Conservation (phyloP, 148 eudicot species). For the Diospyros lotus region DNA sequence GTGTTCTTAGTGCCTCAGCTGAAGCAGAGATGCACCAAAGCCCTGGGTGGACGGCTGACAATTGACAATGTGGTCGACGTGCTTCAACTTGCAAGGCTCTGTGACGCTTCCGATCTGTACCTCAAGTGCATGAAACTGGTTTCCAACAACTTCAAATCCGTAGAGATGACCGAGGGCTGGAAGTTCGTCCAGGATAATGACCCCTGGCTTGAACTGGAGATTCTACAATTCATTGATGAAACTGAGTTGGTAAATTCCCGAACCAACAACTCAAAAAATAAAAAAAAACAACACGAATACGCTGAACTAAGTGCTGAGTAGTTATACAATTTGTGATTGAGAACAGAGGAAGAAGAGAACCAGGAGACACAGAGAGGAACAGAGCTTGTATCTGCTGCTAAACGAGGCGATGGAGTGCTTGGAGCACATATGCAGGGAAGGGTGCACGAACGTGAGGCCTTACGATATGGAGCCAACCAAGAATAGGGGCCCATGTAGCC, state of each 20-base stretch:
- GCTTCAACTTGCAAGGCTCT: slow-evolving; percentile 65
- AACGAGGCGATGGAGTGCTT: slow-evolving; percentile 93
- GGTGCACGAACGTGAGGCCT: slow-evolving; percentile 83
- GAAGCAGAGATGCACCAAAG: slow-evolving; percentile 68
- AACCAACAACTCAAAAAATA: background rate
- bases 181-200: slow-evolving; percentile 64
- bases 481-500: slow-evolving; percentile 64
- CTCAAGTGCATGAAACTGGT: slow-evolving; percentile 61
- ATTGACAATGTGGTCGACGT: slow-evolving; percentile 62
- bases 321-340: background rate
- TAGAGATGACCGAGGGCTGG: slow-evolving; percentile 74
- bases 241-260: slow-evolving; percentile 47
- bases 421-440: slow-evolving; percentile 83
- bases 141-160: slow-evolving; percentile 41
- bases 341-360: slow-evolving; percentile 75
- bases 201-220: slow-evolving; percentile 70
- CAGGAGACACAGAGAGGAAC: slow-evolving; percentile 57
- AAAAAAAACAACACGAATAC: no score
- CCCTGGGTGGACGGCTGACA: slow-evolving; percentile 36
- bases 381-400: slow-evolving; percentile 56
- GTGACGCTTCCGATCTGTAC: slow-evolving; percentile 73
- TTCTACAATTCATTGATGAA: slow-evolving; percentile 80
- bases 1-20: slow-evolving; percentile 64
- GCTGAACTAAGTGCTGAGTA: no score
- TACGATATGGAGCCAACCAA: slow-evolving; percentile 50